These are phyloP conservation scores for Emericellopsis terricola DNA, from an alignment of 495 filamentous ascomycete genomes.

Conservation along the genomic window DNA sequence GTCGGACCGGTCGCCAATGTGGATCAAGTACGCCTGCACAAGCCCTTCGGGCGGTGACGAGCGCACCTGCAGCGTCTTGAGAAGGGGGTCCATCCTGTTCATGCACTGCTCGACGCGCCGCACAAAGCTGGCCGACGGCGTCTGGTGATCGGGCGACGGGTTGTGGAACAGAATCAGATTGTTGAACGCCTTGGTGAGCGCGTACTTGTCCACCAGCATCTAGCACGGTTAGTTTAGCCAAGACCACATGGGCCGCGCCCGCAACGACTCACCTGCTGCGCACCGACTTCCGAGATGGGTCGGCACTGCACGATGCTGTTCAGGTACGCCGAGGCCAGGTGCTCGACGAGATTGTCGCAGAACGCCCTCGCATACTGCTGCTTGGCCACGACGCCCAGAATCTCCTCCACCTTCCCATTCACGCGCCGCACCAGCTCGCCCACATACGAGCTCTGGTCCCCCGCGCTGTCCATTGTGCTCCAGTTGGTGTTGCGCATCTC, in stretches of 20 bases:
- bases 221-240: constrained; percentile 2
- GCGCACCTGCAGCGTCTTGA: constrained; percentile 93
- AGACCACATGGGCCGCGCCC: constrained; percentile 1
- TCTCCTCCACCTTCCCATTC: constrained; percentile 50
- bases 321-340: constrained; percentile 62
- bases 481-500: constrained; percentile 98
- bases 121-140: constrained; percentile 45
- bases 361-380: constrained; percentile 89
- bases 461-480: constrained; percentile 85
- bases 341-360: constrained; percentile 83
- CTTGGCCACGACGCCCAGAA: constrained; percentile 66
- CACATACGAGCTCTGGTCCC: constrained; percentile 87
- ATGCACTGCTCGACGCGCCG: constrained; percentile 80
- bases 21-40: constrained; percentile 90
- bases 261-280: constrained; percentile 53
- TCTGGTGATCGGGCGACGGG: constrained; percentile 10
- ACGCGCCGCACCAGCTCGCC: constrained; percentile 56
- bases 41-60: constrained; percentile 81
- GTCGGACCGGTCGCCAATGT: constrained; percentile 79
- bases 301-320: constrained; percentile 71
- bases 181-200: constrained; percentile 66
- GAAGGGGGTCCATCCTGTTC: constrained; percentile 73
- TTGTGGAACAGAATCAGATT: constrained; percentile 42
- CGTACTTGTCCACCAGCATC: constrained; percentile 92
- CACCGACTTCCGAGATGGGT: constrained; percentile 81